Evolutionary conservation across 306 rosid genomes (phyloP).

Genomic region (Gleditsia sinensis): DNA sequence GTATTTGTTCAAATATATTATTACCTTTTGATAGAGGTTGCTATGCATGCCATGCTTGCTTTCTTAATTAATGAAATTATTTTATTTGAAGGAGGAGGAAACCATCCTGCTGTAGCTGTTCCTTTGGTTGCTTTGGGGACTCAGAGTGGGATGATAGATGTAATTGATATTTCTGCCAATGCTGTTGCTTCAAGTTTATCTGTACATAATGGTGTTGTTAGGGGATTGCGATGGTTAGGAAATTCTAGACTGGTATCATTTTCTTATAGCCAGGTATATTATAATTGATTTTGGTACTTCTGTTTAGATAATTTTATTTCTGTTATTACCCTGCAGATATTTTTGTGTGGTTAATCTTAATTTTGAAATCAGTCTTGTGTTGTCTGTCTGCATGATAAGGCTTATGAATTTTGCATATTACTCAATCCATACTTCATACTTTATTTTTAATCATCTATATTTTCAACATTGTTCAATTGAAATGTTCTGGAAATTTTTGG

Average conservation of each 20-base stretch:
- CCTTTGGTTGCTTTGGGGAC: constrained; percentile 99
- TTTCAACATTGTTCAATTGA: constrained; percentile 28
- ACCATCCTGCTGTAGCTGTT: constrained; percentile 87
- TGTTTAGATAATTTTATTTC: constrained; percentile 19
- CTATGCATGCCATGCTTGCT: constrained; percentile 20
- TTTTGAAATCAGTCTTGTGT: constrained; percentile 5
- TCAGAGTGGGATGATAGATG: constrained; percentile 83
- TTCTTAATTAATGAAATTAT: constrained; percentile 34
- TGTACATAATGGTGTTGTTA: constrained; percentile 76
- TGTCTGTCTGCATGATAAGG: background rate
- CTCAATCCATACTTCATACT: constrained; percentile 13
- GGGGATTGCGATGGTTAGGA: constrained; percentile 98
- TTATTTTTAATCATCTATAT: constrained; percentile 24
- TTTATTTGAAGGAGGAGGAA: constrained; percentile 85
- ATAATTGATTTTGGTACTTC: constrained; percentile 21
- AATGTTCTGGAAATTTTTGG: constrained; percentile 23
- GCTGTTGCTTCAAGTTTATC: constrained; percentile 85
- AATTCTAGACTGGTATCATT: constrained; percentile 98
- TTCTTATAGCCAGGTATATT: constrained; percentile 85
- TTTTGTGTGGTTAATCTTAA: background rate
- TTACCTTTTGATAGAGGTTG: constrained; percentile 11
- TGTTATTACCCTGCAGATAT: background rate
- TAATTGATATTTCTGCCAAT: constrained; percentile 92
- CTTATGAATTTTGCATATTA: constrained; percentile 24
- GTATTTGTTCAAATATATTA: constrained; percentile 34